Evolutionary conservation across 148 eudicot species (phyloP), one percentile per base, ranked within the genome.

Genomic region (Simmondsia chinensis): DNA sequence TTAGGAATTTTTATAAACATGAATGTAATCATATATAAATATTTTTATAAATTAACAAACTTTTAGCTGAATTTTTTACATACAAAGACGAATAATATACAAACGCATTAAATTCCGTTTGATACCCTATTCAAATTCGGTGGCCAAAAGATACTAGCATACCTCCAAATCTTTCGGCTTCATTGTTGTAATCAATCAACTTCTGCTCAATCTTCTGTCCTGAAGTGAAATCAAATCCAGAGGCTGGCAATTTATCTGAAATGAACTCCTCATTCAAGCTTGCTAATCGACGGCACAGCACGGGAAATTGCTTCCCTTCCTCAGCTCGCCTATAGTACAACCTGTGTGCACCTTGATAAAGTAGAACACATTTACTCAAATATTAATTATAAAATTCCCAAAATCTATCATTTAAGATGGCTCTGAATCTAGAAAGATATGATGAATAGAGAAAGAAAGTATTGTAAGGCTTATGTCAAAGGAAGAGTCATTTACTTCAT

Each of bases 111-210:
- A n/a, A n/a, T n/a, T n/a, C n/a, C n/a, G n/a, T n/a, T n/a, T n/a
- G n/a, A n/a, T n/a, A n/a, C n/a, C n/a, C n/a, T n/a, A n/a, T n/a
- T n/a, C n/a, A n/a, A n/a, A n/a, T n/a, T 9, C 11, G 37, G 9
- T 26, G 6, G 0, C 18, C 6, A 12, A 33, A 35, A 52, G n/a
- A 27, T 9, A 23, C 34, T 23, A 43, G 20, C 19, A 34, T 40
- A 89, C 97, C 95, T 60, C 97, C 97, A 54, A 89, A 89, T 71
- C 93, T 76, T 50, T 79, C 87, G 22, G 97, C 93, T 61, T 89
- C 97, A 51, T 76, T 65, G 48, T 89, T 89, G 62, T 80, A 82
- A 59, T 89, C 97, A 61, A 89, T 63, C 54, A 89, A 61, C 62
- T 71, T 76, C 61, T 81, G 93, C 70, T 89, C 97, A 74, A 89